Base-by-base conservation (phyloP, 129 eudicot species). In the Chrysanthemum seticuspe region DNA sequence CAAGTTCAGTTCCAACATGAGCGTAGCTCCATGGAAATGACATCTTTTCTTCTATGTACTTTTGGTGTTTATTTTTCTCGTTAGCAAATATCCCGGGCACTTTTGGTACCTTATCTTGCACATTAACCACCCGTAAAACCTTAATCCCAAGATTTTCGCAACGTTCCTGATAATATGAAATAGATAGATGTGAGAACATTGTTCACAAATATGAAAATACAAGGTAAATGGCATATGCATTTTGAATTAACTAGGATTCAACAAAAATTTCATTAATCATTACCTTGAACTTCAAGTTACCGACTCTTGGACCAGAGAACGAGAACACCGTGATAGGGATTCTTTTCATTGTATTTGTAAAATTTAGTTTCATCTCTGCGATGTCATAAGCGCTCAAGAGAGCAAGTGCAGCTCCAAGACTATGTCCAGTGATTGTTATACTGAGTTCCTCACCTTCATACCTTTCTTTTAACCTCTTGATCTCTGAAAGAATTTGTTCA, bases 21-120 rank as follows among this genome's bases (percentile, higher is more conserved):
- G 93, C 96, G 40, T 89, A 89, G 16, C 93, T 87, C 93, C 96
- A 89, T 8, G 96, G 96, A 53, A 89, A 89, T 2, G 74, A 68
- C 2, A 86, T 80, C 36, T 48, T 64, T 0, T 89, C 96, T 73
- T 89, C 96, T 3, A 89, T 58, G 60, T 84, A 86, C 50, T 82
- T 89, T 11, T 89, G 96, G 8, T 84, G 77, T 53, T 87, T 85
- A 13, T 76, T 80, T 19, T 87, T 87, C 80, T 89, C 96, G 56
- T 87, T 89, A 0, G 93, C 85, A 14, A 89, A 67, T 13, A 89
- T 87, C 15, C 96, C 96, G 0, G 96, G 96, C 45, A 89, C 91
- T 4, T 69, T 89, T 6, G 96, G 92, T 2, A 89, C 92, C 84
- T 77, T 85, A 45, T 89, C 96, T 44, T 87, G 96, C 56, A 78